Evolutionary conservation across 2,329 filamentous ascomycete genomes (phyloP).

Genomic region (Didymella arachidicola): DNA sequence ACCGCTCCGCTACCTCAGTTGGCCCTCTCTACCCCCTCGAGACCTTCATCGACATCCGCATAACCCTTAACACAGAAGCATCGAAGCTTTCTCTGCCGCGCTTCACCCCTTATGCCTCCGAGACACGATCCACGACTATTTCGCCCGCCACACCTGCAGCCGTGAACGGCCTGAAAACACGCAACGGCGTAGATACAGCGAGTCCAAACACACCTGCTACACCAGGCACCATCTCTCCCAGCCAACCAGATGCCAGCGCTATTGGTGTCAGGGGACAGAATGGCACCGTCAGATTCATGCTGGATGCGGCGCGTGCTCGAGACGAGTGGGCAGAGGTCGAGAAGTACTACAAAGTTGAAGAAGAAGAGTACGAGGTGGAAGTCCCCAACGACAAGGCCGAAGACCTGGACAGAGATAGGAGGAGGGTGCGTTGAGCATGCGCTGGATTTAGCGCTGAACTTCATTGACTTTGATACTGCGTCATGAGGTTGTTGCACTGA

Average conservation of each 20-base stretch:
- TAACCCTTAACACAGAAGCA: constrained; percentile 83
- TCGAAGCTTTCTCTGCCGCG: constrained; percentile 68
- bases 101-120: constrained; percentile 59
- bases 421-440: constrained; percentile 43
- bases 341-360: constrained; percentile 75
- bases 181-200: constrained; percentile 47
- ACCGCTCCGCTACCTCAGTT: constrained; percentile 75
- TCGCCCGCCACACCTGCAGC: constrained; percentile 15
- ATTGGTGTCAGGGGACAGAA: constrained; percentile 60
- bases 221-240: constrained; percentile 54
- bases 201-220: constrained; percentile 54
- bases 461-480: not conserved
- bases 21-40: constrained; percentile 77
- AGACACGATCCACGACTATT: constrained; percentile 31
- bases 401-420: constrained; percentile 31
- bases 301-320: constrained; percentile 78
- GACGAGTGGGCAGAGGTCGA: constrained; percentile 73
- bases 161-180: constrained; percentile 37
- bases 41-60: constrained; percentile 84
- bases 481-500: not conserved
- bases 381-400: constrained; percentile 40
- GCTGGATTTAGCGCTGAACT: constrained; percentile 21
- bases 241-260: constrained; percentile 47
- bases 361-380: constrained; percentile 81
- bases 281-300: constrained; percentile 87